Evolutionary conservation across 441 rosid species (phyloP).

Genomic region (Pelargonium fulgidum): DNA sequence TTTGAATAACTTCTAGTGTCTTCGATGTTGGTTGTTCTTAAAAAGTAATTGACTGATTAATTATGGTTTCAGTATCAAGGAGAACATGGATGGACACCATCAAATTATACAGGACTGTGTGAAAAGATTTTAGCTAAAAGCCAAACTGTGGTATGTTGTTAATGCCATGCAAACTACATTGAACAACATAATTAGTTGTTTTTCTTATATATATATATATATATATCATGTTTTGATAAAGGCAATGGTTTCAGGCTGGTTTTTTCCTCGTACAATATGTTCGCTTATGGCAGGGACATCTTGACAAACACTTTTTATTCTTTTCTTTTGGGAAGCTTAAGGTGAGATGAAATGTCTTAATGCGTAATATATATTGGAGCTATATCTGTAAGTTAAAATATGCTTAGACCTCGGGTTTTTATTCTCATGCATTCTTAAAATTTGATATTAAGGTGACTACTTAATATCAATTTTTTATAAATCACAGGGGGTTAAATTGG

Average conservation of each 20-base stretch:
- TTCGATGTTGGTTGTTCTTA: neutral
- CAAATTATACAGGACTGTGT: conserved; percentile 78
- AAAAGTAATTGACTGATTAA: conserved; percentile 4
- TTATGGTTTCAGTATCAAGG: conserved; percentile 76
- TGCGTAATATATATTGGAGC: neutral
- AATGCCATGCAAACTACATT: neutral
- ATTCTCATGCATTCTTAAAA: neutral
- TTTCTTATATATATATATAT: neutral
- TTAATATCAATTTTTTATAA: neutral
- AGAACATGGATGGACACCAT: conserved; percentile 81
- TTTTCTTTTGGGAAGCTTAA: conserved; percentile 72
- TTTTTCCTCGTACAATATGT: conserved; percentile 76
- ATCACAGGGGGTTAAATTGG: neutral
- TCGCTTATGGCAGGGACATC: conserved; percentile 75
- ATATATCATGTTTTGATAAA: neutral
- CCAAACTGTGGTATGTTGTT: conserved; percentile 89
- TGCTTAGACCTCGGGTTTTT: neutral
- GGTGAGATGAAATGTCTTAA: conserved; percentile 35
- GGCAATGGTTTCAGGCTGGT: conserved; percentile 67
- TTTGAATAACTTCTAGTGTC: neutral
- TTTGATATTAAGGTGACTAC: neutral
- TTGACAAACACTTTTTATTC: conserved; percentile 52
- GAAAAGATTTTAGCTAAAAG: conserved; percentile 91
- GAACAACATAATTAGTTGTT: neutral
- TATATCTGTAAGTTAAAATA: neutral